Evolutionary conservation across 805 yeast species (phyloP).

Genomic region (Zygotorulaspora florentina): DNA sequence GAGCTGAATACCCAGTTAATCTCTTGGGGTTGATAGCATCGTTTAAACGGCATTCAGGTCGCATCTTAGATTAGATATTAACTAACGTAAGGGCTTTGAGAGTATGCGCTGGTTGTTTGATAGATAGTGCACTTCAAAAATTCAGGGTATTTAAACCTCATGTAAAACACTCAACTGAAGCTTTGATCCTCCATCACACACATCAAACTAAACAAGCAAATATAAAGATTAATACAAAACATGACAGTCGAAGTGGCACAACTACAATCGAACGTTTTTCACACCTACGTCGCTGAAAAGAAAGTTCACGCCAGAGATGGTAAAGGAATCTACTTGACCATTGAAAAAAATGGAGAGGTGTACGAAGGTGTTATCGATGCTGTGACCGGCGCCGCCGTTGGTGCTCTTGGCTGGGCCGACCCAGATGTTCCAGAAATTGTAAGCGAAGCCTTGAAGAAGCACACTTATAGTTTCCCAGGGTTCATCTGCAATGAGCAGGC

Average conservation of each 20-base stretch:
- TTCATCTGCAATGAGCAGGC: slow-evolving; percentile 36
- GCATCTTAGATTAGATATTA: not conserved
- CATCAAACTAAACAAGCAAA: no score
- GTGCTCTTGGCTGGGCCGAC: slow-evolving; percentile 44
- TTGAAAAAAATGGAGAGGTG: slow-evolving; percentile 40
- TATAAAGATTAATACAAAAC: not conserved
- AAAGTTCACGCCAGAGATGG: slow-evolving; percentile 41
- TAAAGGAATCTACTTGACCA: slow-evolving; percentile 40
- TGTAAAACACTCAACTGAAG: not conserved
- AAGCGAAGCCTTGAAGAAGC: slow-evolving; percentile 36
- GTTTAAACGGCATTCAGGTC: no score
- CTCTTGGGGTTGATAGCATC: no score
- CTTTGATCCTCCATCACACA: no score
- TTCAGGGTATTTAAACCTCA: not conserved
- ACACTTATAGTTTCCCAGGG: slow-evolving; percentile 38
- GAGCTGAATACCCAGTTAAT: no score
- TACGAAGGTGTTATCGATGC: slow-evolving; percentile 38
- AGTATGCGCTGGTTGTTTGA: not conserved
- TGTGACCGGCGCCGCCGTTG: slow-evolving; percentile 49
- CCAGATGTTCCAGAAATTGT: slow-evolving; percentile 34
- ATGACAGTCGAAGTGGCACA: slow-evolving; percentile 1
- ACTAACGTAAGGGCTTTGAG: not conserved
- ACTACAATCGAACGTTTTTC: slow-evolving; percentile 35
- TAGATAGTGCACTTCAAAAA: not conserved
- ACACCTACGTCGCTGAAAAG: slow-evolving; percentile 37